phyloP scores from a whole-genome alignment of 2,329 filamentous ascomycete species.

The Pseudohalonectria lignicola region DNA sequence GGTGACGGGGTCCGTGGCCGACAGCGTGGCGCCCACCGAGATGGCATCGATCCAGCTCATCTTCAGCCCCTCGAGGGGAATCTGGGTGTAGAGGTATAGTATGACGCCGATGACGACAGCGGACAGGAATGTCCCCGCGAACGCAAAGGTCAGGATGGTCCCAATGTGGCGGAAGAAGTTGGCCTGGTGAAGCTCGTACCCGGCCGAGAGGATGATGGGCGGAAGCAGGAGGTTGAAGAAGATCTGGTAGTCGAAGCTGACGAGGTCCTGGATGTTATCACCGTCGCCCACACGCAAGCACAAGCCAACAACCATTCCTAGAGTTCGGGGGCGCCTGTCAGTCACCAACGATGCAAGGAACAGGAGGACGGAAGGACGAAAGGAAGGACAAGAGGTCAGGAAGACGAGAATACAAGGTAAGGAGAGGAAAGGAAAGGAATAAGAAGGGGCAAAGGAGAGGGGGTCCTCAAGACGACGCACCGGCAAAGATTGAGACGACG shows the following conservation, averaged over 20 bases:
- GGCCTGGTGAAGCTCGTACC: slow-evolving; percentile 94
- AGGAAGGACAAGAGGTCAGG: neutral
- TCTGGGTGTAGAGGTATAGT: slow-evolving; percentile 77
- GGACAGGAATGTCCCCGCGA: slow-evolving; percentile 93
- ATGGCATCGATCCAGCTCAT: slow-evolving; percentile 94
- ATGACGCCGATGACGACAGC: slow-evolving; percentile 88
- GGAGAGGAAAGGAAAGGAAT: slow-evolving; percentile 4
- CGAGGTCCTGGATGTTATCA: slow-evolving; percentile 72
- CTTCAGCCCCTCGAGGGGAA: slow-evolving; percentile 74
- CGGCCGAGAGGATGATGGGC: slow-evolving; percentile 92
- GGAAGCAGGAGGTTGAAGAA: slow-evolving; percentile 99
- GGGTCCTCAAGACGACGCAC: too few species aligned
- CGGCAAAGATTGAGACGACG: slow-evolving; percentile 94
- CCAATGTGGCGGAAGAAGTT: slow-evolving; percentile 99
- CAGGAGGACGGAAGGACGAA: neutral
- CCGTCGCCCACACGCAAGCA: slow-evolving; percentile 73
- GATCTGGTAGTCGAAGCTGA: slow-evolving; percentile 98
- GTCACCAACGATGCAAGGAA: neutral
- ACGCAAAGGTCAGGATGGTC: slow-evolving; percentile 93
- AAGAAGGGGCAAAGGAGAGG: too few species aligned
- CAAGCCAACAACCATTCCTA: slow-evolving; percentile 91
- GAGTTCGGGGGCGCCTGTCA: neutral
- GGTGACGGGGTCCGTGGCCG: slow-evolving; percentile 93
- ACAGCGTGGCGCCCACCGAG: slow-evolving; percentile 89
- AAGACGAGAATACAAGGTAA: neutral